Conservation (phyloP, 371 early-diverging fungal species). For the Circinella umbellata region DNA sequence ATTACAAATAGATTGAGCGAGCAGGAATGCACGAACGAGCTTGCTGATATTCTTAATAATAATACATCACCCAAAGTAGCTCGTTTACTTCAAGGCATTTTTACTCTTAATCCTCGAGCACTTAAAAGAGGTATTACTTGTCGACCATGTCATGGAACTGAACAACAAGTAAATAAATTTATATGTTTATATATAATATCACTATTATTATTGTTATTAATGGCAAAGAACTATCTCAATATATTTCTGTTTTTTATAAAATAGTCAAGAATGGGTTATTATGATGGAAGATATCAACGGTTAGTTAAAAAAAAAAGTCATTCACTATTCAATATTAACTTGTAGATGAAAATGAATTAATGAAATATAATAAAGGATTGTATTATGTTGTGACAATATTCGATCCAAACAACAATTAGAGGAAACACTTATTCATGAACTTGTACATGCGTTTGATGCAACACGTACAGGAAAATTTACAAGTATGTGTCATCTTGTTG, state of each 20-base stretch:
- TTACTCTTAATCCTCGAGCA: slow-evolving; percentile 35
- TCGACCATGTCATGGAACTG: slow-evolving; percentile 41
- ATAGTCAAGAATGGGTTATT: slow-evolving; percentile 47
- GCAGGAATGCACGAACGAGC: slow-evolving; percentile 40
- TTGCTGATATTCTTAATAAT: slow-evolving; percentile 30
- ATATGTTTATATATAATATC: not conserved
- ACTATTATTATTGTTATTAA: no score
- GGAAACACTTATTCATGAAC: slow-evolving; percentile 51
- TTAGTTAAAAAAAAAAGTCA: slow-evolving; percentile 6
- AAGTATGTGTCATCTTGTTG: slow-evolving; percentile 46
- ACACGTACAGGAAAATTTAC: slow-evolving; percentile 42
- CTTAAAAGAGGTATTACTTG: slow-evolving; percentile 48
- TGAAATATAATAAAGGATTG: slow-evolving; percentile 27
- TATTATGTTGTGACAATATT: slow-evolving; percentile 50
- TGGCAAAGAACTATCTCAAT: not conserved
- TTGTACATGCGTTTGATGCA: slow-evolving; percentile 53
- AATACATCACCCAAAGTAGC: slow-evolving; percentile 34
- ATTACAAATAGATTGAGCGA: slow-evolving; percentile 23
- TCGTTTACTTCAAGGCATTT: slow-evolving; percentile 39
- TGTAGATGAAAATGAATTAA: not conserved
- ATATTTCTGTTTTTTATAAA: not conserved
- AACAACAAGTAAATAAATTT: slow-evolving; percentile 32
- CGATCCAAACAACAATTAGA: slow-evolving; percentile 40
- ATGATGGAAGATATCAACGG: slow-evolving; percentile 45
- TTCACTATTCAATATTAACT: not conserved